A percentile compares a stretch with the other conserved stretches of the same genome.
phyloP scores from a whole-genome alignment of 2,329 filamentous ascomycete genomes.

The Clonostachys solani region DNA sequence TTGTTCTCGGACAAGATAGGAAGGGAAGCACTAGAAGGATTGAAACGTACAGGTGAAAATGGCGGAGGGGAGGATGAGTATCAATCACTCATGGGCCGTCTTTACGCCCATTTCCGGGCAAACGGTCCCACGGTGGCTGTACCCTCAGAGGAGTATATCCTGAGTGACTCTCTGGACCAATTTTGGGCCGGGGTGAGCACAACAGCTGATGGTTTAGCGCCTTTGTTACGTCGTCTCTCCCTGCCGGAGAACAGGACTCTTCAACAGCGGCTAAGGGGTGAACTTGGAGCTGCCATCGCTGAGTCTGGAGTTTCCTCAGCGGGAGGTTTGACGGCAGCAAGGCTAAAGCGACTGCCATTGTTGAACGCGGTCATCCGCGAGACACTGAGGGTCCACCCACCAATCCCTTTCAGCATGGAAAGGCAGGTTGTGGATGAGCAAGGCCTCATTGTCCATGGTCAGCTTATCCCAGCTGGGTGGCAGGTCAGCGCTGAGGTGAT shows the following conservation, averaged over 20 bases:
- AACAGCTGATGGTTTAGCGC: background rate
- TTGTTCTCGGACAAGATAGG: background rate
- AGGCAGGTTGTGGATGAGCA: background rate
- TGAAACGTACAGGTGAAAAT: background rate
- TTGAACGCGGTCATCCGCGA: slow-evolving; percentile 48
- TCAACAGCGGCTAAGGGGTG: background rate
- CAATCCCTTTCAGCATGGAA: slow-evolving; percentile 18
- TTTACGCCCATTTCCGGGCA: background rate
- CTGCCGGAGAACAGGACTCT: background rate
- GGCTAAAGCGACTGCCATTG: slow-evolving; percentile 45
- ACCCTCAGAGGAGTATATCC: slow-evolving; percentile 5
- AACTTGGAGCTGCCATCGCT: background rate
- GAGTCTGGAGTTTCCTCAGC: background rate
- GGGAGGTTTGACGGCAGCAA: background rate
- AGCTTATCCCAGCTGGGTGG: background rate
- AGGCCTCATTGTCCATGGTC: background rate
- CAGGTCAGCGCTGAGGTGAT: background rate
- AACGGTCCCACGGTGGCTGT: background rate
- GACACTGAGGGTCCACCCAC: slow-evolving; percentile 44
- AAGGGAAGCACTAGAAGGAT: background rate
- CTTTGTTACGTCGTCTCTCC: background rate
- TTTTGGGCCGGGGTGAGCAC: slow-evolving; percentile 6
- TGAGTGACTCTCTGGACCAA: slow-evolving; percentile 6
- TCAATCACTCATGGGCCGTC: background rate
- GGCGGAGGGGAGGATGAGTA: background rate